Evolutionary conservation across 2,329 filamentous ascomycete species (phyloP), one percentile per base, ranked within the genome.

Genomic region (Paraphaeosphaeria sporulosa): DNA sequence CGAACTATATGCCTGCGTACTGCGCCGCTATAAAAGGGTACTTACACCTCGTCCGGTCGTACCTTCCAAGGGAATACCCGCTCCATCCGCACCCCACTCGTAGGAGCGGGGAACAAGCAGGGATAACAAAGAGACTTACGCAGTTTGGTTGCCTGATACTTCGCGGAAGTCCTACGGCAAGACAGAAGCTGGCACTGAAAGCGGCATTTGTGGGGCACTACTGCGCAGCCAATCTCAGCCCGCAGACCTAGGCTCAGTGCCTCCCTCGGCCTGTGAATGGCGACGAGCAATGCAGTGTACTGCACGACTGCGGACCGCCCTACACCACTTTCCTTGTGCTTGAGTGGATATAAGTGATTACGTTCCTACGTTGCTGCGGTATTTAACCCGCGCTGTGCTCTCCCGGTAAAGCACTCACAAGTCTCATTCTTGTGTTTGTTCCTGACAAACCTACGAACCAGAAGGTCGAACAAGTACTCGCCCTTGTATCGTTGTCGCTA

Each of bases 401-500:
- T 3, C 38, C 32, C 27, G 5, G 3, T 34, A 15, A 34, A 27
- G 51, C 25, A 21, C n/a, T 38, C 19, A 8, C 10, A 27, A 36
- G 8, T n/a, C 36, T 2, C 25, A 32, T 48, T 47, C 15, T 48
- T 15, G 23, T 48, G 13, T 25, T 38, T 27, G 12, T 17, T 56
- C 15, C 46, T 32, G 8, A 19, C 32, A 21, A 1, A 36, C 23
- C n/a, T 13, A 32, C 21, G 19, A 19, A 32, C 7, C 12, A 36
- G 49, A 56, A 56, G 54, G 54, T 56, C 36, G 10, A 49, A 48
- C 15, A 42, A 56, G 54, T 49, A 56, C 30, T 56, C 23, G 54
- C 34, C 38, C 44, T 32, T 23, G 21, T 49, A 27, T 43, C 44
- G 34, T 49, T 44, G 21, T 42, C 15, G 43, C 54, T 56, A 44